These are phyloP conservation scores for Obelidium mucronatum DNA, from an alignment of 192 early-diverging fungal species.

Conservation along the genomic window DNA sequence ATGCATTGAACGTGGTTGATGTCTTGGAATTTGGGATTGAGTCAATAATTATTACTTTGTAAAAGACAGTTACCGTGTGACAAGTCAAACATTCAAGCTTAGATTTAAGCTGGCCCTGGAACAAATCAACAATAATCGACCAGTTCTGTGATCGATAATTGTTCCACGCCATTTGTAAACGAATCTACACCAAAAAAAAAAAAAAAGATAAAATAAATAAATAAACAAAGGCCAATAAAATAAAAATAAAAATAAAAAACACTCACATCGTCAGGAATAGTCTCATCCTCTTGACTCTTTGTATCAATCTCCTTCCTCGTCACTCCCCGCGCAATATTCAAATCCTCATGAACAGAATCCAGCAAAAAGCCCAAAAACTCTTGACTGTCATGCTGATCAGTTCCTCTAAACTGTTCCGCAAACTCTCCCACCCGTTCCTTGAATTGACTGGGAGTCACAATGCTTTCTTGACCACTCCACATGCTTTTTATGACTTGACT, in stretches of 20 bases:
- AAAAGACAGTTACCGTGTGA: constrained; percentile 51
- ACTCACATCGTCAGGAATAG: constrained; percentile 62
- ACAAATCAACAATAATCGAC: constrained; percentile 86
- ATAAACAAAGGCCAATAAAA: neutral
- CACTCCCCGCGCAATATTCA: constrained; percentile 70
- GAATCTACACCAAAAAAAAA: constrained; percentile 9
- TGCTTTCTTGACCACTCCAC: constrained; percentile 81
- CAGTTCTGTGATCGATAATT: constrained; percentile 76
- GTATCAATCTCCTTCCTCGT: constrained; percentile 59
- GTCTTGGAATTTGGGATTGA: constrained; percentile 43
- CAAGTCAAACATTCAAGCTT: constrained; percentile 76
- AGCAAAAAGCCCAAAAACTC: constrained; percentile 93
- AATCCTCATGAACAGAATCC: constrained; percentile 90
- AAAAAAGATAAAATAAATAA: neutral
- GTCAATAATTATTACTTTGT: no score
- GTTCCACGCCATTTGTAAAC: constrained; percentile 68
- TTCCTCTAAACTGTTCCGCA: constrained; percentile 83
- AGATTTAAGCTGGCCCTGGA: constrained; percentile 85
- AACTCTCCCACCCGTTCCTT: constrained; percentile 73
- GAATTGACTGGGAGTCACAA: constrained; percentile 81
- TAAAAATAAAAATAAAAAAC: neutral
- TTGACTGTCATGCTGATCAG: constrained; percentile 96
- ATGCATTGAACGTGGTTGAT: constrained; percentile 88
- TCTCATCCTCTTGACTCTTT: constrained; percentile 64
- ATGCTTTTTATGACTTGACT: constrained; percentile 79